Evolutionary conservation across 176 grass and related monocot genomes (phyloP).

Genomic region (Raddia guianensis): DNA sequence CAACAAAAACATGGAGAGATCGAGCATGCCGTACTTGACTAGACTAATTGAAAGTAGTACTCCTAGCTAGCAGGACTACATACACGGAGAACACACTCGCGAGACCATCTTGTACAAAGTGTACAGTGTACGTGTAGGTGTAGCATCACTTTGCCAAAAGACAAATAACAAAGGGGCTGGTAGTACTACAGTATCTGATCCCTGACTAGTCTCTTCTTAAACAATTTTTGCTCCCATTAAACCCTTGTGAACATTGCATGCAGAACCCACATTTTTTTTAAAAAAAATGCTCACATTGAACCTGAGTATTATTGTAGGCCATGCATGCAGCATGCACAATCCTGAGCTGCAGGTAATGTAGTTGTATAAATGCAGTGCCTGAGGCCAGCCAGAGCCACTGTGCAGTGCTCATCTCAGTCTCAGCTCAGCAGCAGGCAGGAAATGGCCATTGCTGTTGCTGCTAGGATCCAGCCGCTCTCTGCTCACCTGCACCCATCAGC

Average conservation of each 20-base stretch:
- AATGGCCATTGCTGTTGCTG: constrained; percentile 20
- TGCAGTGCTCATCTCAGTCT: neutral
- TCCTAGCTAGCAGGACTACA: neutral
- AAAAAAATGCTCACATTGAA: neutral
- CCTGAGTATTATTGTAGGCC: neutral
- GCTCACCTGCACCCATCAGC: constrained; percentile 6
- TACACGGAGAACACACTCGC: neutral
- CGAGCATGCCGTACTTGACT: neutral
- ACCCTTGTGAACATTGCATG: constrained; percentile 41
- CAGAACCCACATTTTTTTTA: neutral
- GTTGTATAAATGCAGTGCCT: constrained; percentile 11
- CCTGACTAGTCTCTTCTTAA: neutral
- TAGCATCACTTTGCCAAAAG: constrained; percentile 35
- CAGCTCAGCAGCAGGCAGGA: neutral
- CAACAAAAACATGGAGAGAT: constrained; percentile 18
- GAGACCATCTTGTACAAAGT: neutral
- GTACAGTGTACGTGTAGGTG: neutral
- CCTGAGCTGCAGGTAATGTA: neutral
- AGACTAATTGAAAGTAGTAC: neutral
- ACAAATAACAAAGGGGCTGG: neutral
- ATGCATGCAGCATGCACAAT: neutral
- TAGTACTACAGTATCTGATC: constrained; percentile 34
- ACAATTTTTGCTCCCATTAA: constrained; percentile 16
- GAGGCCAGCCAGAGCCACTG: neutral
- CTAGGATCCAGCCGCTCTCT: constrained; percentile 37